Conservation (phyloP, 805 yeast species). For the Ogataea methanolica region DNA sequence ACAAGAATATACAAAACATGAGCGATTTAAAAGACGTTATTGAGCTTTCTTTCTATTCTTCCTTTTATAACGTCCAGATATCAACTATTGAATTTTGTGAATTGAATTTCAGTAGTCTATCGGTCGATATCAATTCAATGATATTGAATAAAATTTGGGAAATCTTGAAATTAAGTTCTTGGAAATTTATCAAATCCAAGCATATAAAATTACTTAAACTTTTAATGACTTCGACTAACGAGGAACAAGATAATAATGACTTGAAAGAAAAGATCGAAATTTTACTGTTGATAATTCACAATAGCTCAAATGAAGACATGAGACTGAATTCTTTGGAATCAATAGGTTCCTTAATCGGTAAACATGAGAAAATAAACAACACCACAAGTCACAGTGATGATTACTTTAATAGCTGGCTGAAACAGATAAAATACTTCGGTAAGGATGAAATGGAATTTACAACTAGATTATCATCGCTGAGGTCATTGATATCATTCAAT, state of each 20-base stretch:
- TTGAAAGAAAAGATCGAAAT: conserved; percentile 21
- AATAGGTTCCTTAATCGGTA: conserved; percentile 33
- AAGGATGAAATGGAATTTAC: conserved; percentile 42
- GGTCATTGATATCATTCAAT: conserved; percentile 35
- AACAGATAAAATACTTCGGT: conserved; percentile 24
- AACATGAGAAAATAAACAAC: not conserved
- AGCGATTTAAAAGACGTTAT: conserved; percentile 25
- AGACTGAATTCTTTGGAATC: conserved; percentile 45
- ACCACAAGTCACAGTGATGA: conserved; percentile 3
- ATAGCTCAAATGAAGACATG: conserved; percentile 40
- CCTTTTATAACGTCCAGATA: conserved; percentile 41
- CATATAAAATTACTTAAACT: conserved; percentile 33
- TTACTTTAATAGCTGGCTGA: conserved; percentile 25
- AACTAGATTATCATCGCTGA: conserved; percentile 41
- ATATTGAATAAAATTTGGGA: conserved; percentile 20
- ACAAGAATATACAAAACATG: conserved; percentile 12
- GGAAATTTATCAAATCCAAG: conserved; percentile 43
- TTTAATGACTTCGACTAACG: conserved; percentile 10
- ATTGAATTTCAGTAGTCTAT: not conserved
- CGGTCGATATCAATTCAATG: conserved; percentile 1
- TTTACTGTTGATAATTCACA: conserved; percentile 25
- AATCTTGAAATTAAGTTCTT: conserved; percentile 22
- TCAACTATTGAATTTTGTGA: conserved; percentile 34
- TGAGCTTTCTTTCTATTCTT: conserved; percentile 33
- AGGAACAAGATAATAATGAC: conserved; percentile 11